Percentiles rank a stretch among this genome's conserved stretches.
phyloP scores from a whole-genome alignment of 2,329 filamentous ascomycete genomes.

The Apiospora sp. region DNA sequence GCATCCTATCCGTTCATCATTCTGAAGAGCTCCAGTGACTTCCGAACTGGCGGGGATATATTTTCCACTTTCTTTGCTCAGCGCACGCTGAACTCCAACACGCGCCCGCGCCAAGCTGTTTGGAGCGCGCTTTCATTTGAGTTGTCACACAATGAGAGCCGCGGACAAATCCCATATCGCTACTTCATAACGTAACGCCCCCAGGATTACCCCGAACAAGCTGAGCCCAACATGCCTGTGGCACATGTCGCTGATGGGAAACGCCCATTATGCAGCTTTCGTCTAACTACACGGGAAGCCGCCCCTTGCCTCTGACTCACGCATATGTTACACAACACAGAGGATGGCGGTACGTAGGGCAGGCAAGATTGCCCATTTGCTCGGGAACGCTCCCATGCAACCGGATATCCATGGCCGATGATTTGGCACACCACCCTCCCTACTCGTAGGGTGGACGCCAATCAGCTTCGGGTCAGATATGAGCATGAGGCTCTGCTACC shows the following conservation, averaged over 20 bases:
- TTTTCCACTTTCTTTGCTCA: no score
- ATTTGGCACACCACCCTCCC: neutral
- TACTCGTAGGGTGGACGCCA: neutral
- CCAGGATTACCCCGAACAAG: neutral
- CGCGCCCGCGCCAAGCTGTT: neutral
- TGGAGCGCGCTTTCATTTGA: neutral
- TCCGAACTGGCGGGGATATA: no score
- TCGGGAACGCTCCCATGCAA: neutral
- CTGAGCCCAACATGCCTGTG: neutral
- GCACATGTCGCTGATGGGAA: neutral
- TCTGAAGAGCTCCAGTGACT: no score
- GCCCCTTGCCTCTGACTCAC: neutral
- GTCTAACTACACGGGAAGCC: neutral
- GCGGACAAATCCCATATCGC: neutral
- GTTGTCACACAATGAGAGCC: neutral
- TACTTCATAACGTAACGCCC: neutral
- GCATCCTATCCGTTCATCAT: neutral
- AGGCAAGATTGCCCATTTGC: neutral
- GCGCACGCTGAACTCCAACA: no score
- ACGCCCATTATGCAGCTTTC: neutral
- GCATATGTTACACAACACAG: neutral
- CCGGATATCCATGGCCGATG: neutral
- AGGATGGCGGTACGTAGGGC: neutral
- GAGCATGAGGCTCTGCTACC: constrained; percentile 6
- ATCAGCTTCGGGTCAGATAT: neutral